Evolutionary conservation across 179 eudicot species (phyloP), one percentile per base, ranked within the genome.

Genomic region (Silene vulgaris): DNA sequence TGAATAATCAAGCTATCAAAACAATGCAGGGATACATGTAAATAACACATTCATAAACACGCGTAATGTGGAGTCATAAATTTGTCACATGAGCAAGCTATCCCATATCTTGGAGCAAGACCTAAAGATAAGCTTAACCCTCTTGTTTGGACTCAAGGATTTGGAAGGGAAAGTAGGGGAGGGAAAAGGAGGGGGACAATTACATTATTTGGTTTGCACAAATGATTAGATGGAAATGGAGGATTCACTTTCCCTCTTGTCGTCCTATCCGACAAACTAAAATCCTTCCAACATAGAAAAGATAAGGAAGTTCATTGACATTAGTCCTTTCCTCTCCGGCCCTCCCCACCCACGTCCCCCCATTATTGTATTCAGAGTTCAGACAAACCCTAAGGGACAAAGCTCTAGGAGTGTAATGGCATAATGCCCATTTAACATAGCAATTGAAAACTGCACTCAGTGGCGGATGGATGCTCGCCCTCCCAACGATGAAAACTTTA

Each of bases 211-310:
- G 40, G 40, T 35, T 4, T 35, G 56, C 16, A 13, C 56, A 50
- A 50, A 2, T 1, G 7, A 37, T 62, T 62, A 13, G 35, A 62
- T 4, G 32, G 66, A 11, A 23, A 21, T 23, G 67, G 65, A 21
- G 29, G 65, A 8, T 61, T 1, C 23, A 61, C 26, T 61, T 20
- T 61, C 13, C 29, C 12, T 40, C 48, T 12, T 40, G 12, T 7
- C 0, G 2, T 61, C 28, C 65, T 61, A 61, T 4, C 8, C 2
- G 13, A 8, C 11, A 64, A 28, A 28, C 29, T 26, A 9, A 13
- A 64, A 64, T 64, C 59, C 17, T 52, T 52, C 67, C 6, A 28
- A 64, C 67, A 26, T 64, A 28, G 67, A 30, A 64, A 64, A 9
- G 67, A 12, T 28, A 23, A 1, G 67, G 14, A 64, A 64, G 67